phyloP scores from a whole-genome alignment of 2,329 filamentous ascomycete genomes.

The Exophiala sideris region DNA sequence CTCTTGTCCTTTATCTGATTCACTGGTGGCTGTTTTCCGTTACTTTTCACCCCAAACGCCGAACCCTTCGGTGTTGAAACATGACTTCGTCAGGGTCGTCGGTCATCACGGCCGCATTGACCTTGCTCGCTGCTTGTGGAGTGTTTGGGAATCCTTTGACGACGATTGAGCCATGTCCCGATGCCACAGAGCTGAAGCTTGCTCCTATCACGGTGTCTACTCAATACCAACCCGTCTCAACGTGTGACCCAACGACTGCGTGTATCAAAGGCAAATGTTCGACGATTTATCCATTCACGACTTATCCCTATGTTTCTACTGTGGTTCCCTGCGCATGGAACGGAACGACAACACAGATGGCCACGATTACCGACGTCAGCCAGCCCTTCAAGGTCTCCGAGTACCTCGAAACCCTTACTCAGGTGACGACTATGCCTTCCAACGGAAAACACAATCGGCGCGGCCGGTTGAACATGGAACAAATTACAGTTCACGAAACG shows the following conservation, averaged over 20 bases:
- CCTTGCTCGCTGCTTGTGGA: not conserved
- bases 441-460: not conserved
- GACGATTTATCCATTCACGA: constrained; percentile 12
- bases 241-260: not conserved
- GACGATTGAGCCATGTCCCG: not conserved
- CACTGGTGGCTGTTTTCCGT: too few species aligned
- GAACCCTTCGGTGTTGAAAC: not conserved
- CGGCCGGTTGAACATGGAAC: not conserved
- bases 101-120: not conserved
- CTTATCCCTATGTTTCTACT: constrained; percentile 18
- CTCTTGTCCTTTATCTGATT: too few species aligned
- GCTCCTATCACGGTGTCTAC: not conserved
- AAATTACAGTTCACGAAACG: constrained; percentile 5
- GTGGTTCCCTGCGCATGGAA: constrained; percentile 17
- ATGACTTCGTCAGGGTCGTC: not conserved
- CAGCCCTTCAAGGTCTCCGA: constrained; percentile 12
- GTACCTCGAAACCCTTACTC: constrained; percentile 10
- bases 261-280: constrained; percentile 8
- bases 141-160: not conserved
- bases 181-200: not conserved
- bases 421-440: not conserved
- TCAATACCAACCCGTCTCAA: not conserved
- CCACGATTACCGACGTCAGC: constrained; percentile 11
- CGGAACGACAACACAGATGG: constrained; percentile 12
- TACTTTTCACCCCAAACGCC: too few species aligned